Base-by-base conservation (phyloP, 305 asterid species). In the Fraxinus latifolia region DNA sequence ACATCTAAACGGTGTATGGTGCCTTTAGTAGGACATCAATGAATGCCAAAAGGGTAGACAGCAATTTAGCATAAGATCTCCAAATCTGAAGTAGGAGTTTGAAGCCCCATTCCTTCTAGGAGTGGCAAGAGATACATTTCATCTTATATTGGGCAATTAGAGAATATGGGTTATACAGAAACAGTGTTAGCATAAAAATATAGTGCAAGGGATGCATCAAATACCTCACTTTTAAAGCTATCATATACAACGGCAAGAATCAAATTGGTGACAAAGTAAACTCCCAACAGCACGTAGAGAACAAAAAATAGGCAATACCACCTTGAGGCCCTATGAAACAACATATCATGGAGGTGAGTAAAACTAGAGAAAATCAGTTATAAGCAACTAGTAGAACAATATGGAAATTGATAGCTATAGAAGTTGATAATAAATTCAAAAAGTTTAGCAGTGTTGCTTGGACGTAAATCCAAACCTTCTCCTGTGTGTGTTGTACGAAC, bases 231-330 rank as follows among this genome's bases (percentile, higher is more conserved):
- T 93, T 94, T 96, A 82, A 96, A 96, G 92, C 98, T 96, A 85
- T 96, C 98, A 70, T 96, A 96, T 9, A 96, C 99, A 83, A 96
- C 99, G 78, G 99, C 99, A 87, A 96, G 98, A 80, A 96, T 87
- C 95, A 96, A 91, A 85, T 96, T 96, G 91, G 99, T 96, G 87
- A 96, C 97, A 53, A 96, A 96, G 93, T 96, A 96, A 83, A 96
- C 98, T 15, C 98, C 99, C 90, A 94, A 84, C 65, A 96, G 89
- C 91, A 93, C 97, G 78, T 91, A 94, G 80, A 94, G 88, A 87
- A 94, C 95, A 78, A 96, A 94, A 88, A 94, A 96, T 75, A 96
- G 85, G 89, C 87, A 85, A 79, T 83, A 90, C 98, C 98, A 94
- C 15, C 99, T 92, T 15, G 99, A 94, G 55, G 87, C 92, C 97